These are phyloP conservation scores for Blastobotrys americana DNA, from an alignment of 805 yeast genomes.

Conservation along the genomic window DNA sequence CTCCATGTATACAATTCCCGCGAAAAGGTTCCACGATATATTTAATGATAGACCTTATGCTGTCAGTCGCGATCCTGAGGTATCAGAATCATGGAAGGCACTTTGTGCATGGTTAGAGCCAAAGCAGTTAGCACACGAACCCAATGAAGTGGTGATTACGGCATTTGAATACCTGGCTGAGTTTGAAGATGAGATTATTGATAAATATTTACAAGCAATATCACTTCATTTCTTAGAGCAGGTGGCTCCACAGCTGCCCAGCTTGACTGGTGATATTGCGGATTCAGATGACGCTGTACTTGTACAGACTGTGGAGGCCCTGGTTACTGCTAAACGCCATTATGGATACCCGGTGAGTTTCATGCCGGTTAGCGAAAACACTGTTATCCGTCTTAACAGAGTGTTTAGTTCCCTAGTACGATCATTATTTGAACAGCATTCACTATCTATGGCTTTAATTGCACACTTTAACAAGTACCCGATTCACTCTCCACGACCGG, in stretches of 20 bases:
- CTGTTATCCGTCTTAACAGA: conserved; percentile 6
- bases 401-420: conserved; percentile 22
- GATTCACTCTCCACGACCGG: conserved; percentile 3
- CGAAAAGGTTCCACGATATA: too few species aligned
- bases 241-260: conserved; percentile 8
- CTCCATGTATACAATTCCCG: too few species aligned
- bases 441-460: conserved; percentile 8
- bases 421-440: conserved; percentile 8
- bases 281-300: conserved; percentile 9
- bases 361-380: conserved; percentile 1
- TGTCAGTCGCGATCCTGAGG: neutral
- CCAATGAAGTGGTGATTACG: neutral
- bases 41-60: neutral
- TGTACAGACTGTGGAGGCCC: conserved; percentile 3
- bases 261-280: neutral
- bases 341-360: conserved; percentile 13
- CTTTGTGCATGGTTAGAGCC: conserved; percentile 1
- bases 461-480: conserved; percentile 10
- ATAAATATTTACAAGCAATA: conserved; percentile 7
- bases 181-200: neutral
- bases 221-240: conserved; percentile 9
- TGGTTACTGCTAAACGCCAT: conserved; percentile 11
- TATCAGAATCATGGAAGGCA: neutral
- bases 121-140: conserved; percentile 6
- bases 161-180: conserved; percentile 5